phyloP scores from a whole-genome alignment of 176 grass and related monocot genomes.

The Elaeis guineensis region DNA sequence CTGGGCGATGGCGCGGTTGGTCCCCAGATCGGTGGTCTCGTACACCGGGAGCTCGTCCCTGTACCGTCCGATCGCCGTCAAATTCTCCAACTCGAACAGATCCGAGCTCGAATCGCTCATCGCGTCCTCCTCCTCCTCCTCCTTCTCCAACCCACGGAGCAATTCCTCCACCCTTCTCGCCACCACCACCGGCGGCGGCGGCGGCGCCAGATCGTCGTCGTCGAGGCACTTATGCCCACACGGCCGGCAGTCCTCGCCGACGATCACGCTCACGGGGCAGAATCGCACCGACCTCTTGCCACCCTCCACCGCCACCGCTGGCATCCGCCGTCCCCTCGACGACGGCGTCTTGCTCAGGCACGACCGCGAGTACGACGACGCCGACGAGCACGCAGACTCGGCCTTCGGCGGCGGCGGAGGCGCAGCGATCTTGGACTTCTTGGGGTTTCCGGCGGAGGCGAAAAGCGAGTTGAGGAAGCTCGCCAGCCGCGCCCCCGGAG shows the following conservation, averaged over 20 bases:
- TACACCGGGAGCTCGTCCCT: conserved; percentile 57
- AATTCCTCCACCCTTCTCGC: conserved; percentile 56
- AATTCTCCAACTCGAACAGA: conserved; percentile 76
- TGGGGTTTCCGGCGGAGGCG: conserved; percentile 14
- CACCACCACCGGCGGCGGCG: conserved; percentile 25
- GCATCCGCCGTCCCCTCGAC: not conserved
- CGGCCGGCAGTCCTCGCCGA: conserved; percentile 16
- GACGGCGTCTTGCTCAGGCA: not conserved
- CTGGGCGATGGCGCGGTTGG: conserved; percentile 29
- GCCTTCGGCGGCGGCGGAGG: not conserved
- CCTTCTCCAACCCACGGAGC: conserved; percentile 27
- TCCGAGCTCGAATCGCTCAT: conserved; percentile 73
- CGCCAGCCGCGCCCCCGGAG: conserved; percentile 35
- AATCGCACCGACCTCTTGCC: conserved; percentile 23
- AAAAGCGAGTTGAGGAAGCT: conserved; percentile 36
- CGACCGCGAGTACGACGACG: not conserved
- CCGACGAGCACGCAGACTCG: not conserved
- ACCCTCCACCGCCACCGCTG: not conserved
- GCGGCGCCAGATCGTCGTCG: not conserved
- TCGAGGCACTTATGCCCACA: not conserved
- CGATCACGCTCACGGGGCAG: conserved; percentile 13
- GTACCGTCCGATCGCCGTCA: conserved; percentile 26
- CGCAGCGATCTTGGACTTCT: conserved; percentile 26
- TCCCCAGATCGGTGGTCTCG: conserved; percentile 34
- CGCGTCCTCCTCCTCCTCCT: conserved; percentile 37